Base-by-base conservation (phyloP, 2,329 filamentous ascomycete genomes). In the Sarocladium brachiariae region DNA sequence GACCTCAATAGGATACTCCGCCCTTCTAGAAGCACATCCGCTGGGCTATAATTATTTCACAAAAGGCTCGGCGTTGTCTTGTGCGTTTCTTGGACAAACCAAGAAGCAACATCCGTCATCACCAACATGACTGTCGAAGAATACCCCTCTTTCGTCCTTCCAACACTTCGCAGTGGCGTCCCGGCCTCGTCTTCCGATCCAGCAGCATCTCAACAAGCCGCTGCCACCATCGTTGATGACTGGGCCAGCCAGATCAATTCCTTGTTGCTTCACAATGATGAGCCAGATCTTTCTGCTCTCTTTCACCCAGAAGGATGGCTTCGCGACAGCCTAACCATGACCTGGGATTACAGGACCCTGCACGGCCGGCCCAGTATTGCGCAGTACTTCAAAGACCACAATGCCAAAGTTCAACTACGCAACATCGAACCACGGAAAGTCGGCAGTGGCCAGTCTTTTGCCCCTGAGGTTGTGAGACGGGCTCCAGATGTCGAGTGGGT, bases 291-390 rank as follows among this genome's bases (percentile, higher is more conserved):
- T 2, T 49, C 51, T 1, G 52, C 55, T 18, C 49, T 61, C 7
- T 63, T 65, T 45, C 51, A 56, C 4, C 45, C 56, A 2, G 56
- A 61, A 39, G 57, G 56, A 16, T 65, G 61, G 60, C 62, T 61
- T 51, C 55, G 62, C 9, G 63, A 65, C 38, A 56, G 61, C 21
- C 47, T 63, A 8, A 55, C 41, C 2, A 52, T 64, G 3, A 54
- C 52, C 7, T 65, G 63, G 62, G 63, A 65, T 51, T 60, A 59
- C 46, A 55, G 57, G 16, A 60, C 60, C 3, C 58, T 61, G 14
- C 57, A 56, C 2, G 58, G 59, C 8, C 52, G 49, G 4, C 51
- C 52, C 3, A 24, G 34, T 0, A 58, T 62, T 18, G 23, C 33
- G 25, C 41, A 48, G 14, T 55, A 56, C 27, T 35, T 59, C 2